Percentiles rank a stretch among this genome's conserved stretches.
Evolutionary conservation across 2,329 filamentous ascomycete genomes (phyloP).

Genomic region (Penicillium sp.): DNA sequence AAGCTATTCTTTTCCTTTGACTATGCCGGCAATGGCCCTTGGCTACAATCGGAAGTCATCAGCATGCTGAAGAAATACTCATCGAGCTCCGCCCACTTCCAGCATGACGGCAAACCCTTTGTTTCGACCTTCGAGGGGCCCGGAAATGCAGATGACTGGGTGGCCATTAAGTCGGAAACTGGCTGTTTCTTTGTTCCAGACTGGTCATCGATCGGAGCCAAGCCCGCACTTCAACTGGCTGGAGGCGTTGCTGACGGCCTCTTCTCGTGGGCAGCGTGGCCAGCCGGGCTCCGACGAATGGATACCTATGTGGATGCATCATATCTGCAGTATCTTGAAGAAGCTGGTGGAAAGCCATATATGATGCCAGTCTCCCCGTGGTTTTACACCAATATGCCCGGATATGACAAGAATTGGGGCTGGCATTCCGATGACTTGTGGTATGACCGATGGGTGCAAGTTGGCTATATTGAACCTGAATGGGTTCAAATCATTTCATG

Average conservation of each 20-base stretch:
- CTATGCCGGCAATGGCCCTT: slow-evolving; percentile 35
- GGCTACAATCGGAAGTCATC: slow-evolving; percentile 30
- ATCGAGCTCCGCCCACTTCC: slow-evolving; percentile 28
- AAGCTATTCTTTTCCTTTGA: slow-evolving; percentile 42
- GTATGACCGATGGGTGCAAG: slow-evolving; percentile 58
- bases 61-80: slow-evolving; percentile 29
- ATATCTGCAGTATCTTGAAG: neutral
- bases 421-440: slow-evolving; percentile 61
- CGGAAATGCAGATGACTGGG: slow-evolving; percentile 45
- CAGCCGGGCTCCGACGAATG: neutral
- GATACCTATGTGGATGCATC: slow-evolving; percentile 1
- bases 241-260: neutral
- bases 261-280: neutral
- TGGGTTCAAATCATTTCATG: slow-evolving; percentile 7
- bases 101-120: slow-evolving; percentile 32
- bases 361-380: slow-evolving; percentile 59
- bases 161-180: slow-evolving; percentile 42
- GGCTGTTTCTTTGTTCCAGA: slow-evolving; percentile 49
- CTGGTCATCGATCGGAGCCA: slow-evolving; percentile 42
- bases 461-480: slow-evolving; percentile 19
- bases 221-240: slow-evolving; percentile 23
- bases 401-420: slow-evolving; percentile 61
- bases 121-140: slow-evolving; percentile 49
- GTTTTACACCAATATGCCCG: slow-evolving; percentile 57
- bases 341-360: slow-evolving; percentile 30